Evolutionary conservation across 2,329 filamentous ascomycete genomes (phyloP).

Genomic region (Ascochyta clinopodiicola): DNA sequence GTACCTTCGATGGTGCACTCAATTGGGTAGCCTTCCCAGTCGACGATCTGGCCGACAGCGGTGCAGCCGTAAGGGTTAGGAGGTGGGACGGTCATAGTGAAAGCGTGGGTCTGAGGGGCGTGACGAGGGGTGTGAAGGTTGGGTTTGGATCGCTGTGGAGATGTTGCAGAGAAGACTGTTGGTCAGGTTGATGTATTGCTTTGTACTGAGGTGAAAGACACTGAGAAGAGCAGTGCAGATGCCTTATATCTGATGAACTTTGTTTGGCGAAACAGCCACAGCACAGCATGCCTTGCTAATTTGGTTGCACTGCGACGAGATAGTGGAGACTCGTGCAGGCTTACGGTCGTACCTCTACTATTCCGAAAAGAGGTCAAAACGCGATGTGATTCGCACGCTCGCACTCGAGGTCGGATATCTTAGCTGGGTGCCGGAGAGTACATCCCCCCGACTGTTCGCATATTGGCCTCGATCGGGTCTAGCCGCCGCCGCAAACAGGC

Average conservation of each 20-base stretch:
- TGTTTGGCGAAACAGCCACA: conserved; percentile 8
- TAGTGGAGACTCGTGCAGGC: conserved; percentile 9
- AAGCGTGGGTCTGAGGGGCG: not conserved
- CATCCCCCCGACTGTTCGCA: conserved; percentile 14
- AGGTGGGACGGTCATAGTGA: conserved; percentile 30
- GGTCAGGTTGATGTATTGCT: not conserved
- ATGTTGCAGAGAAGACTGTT: not conserved
- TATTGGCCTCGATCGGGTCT: conserved; percentile 8
- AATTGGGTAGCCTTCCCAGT: not conserved
- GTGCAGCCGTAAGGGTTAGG: conserved; percentile 26
- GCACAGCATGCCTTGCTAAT: not conserved
- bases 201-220: not conserved
- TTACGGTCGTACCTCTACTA: not conserved
- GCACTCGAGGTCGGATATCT: conserved; percentile 3
- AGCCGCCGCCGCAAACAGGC: not conserved
- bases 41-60: conserved; percentile 18
- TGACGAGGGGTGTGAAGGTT: too few species aligned
- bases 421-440: not conserved
- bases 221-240: conserved; percentile 1
- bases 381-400: conserved; percentile 5
- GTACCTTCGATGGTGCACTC: conserved; percentile 56
- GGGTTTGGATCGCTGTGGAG: not conserved
- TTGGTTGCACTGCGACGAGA: not conserved
- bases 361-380: conserved; percentile 10
- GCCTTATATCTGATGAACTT: conserved; percentile 25